phyloP scores from a whole-genome alignment of 305 asterid genomes.

The Fraxinus angustifolia region DNA sequence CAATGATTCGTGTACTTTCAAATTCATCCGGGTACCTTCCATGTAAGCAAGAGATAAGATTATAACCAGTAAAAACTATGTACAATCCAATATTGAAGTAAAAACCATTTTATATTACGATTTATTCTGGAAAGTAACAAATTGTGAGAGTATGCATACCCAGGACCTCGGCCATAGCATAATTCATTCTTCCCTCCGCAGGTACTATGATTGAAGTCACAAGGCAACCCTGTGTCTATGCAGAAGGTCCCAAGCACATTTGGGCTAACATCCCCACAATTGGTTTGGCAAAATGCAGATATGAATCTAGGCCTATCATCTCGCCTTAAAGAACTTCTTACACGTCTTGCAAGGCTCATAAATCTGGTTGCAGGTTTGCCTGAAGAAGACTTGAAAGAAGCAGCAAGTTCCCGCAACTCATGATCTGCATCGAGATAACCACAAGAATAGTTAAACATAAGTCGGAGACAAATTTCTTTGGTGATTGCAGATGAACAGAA shows the following conservation, averaged over 20 bases:
- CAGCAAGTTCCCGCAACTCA: slow-evolving; percentile 79
- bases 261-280: slow-evolving; percentile 98
- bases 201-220: slow-evolving; percentile 96
- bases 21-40: slow-evolving; percentile 88
- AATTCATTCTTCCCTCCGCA: slow-evolving; percentile 95
- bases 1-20: slow-evolving; percentile 92
- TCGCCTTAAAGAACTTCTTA: slow-evolving; percentile 73
- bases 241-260: slow-evolving; percentile 98
- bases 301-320: slow-evolving; percentile 79
- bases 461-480: slow-evolving; percentile 6
- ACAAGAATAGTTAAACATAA: slow-evolving; percentile 13
- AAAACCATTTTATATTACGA: neutral
- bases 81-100: neutral
- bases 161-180: slow-evolving; percentile 98
- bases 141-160: slow-evolving; percentile 43
- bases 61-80: slow-evolving; percentile 13
- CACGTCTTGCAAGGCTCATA: slow-evolving; percentile 73
- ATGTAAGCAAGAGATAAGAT: slow-evolving; percentile 25
- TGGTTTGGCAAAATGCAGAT: slow-evolving; percentile 91
- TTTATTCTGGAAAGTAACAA: slow-evolving; percentile 1
- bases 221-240: slow-evolving; percentile 81
- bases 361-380: slow-evolving; percentile 67
- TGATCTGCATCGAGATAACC: slow-evolving; percentile 62
- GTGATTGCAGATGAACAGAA: slow-evolving; percentile 2
- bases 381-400: slow-evolving; percentile 64